Conservation (phyloP, 2,329 filamentous ascomycete species). For the Cryphonectria nitschkei region DNA sequence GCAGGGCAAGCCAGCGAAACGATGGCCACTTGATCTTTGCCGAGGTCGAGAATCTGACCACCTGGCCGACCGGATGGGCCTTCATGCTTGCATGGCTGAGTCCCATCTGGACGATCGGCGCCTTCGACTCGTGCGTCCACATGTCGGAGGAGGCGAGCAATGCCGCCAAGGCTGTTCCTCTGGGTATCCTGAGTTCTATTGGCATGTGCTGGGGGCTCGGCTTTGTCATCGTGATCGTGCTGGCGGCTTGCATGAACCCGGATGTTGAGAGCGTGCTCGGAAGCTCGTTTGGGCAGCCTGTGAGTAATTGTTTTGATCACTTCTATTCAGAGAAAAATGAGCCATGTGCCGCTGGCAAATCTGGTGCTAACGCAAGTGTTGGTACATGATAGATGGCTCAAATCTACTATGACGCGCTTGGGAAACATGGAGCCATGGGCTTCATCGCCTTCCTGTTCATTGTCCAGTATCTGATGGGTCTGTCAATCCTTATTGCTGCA, state of each 20-base stretch:
- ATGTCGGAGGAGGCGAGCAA: slow-evolving; percentile 64
- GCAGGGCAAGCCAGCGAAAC: slow-evolving; percentile 45
- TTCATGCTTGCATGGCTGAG: slow-evolving; percentile 65
- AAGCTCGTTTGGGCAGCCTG: slow-evolving; percentile 60
- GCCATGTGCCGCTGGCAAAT: not conserved
- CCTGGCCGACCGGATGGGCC: slow-evolving; percentile 60
- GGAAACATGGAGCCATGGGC: slow-evolving; percentile 60
- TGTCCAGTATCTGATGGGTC: slow-evolving; percentile 65
- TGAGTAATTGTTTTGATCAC: slow-evolving; percentile 41
- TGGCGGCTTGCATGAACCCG: slow-evolving; percentile 59
- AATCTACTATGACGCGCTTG: slow-evolving; percentile 64
- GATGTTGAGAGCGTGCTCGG: slow-evolving; percentile 53
- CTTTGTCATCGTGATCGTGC: slow-evolving; percentile 59
- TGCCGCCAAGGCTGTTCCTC: slow-evolving; percentile 61
- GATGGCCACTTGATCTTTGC: slow-evolving; percentile 57
- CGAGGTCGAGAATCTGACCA: slow-evolving; percentile 59
- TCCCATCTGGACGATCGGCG: slow-evolving; percentile 65
- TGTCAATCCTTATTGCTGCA: slow-evolving; percentile 60
- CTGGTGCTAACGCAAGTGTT: not conserved
- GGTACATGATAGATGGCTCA: slow-evolving; percentile 39
- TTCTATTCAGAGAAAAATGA: too few relatives aligned
- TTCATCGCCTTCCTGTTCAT: slow-evolving; percentile 63
- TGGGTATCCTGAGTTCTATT: slow-evolving; percentile 62
- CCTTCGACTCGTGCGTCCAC: slow-evolving; percentile 58
- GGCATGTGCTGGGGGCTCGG: slow-evolving; percentile 57